phyloP scores from a whole-genome alignment of 805 yeast genomes.

The Hanseniaspora pseudoguilliermondii region DNA sequence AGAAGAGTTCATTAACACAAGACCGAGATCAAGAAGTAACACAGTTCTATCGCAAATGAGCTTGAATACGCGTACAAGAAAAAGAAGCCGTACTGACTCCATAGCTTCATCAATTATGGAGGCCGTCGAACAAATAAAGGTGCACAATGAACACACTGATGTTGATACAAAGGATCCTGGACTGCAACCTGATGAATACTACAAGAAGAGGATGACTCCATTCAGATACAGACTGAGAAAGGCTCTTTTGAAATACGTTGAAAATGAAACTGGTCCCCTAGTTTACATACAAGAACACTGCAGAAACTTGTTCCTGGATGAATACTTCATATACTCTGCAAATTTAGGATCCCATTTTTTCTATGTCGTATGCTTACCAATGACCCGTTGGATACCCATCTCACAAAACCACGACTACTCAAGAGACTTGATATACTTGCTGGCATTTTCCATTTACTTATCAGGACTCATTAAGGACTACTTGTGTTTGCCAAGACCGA shows the following conservation, averaged over 20 bases:
- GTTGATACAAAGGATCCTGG: constrained; percentile 58
- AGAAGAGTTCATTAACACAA: background rate
- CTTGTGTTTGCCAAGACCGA: constrained; percentile 82
- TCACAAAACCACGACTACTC: constrained; percentile 30
- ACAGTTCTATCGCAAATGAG: background rate
- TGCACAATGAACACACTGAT: constrained; percentile 31
- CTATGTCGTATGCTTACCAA: constrained; percentile 77
- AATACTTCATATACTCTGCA: constrained; percentile 77
- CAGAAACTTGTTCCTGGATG: constrained; percentile 45
- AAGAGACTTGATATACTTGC: constrained; percentile 59
- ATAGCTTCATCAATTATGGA: constrained; percentile 6
- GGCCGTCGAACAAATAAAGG: constrained; percentile 4
- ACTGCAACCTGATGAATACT: constrained; percentile 35
- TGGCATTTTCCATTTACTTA: constrained; percentile 44
- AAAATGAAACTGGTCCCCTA: constrained; percentile 53
- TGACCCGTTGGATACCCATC: constrained; percentile 71
- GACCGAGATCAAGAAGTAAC: background rate
- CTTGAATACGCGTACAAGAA: background rate
- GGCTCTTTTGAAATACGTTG: constrained; percentile 41
- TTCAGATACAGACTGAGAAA: constrained; percentile 44
- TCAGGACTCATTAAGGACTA: constrained; percentile 72
- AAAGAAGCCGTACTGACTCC: constrained; percentile 4
- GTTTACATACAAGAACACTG: constrained; percentile 39
- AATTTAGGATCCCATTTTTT: constrained; percentile 87
- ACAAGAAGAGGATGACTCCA: constrained; percentile 44